Conservation (phyloP, 306 rosid species). For the Glycine latifolia region DNA sequence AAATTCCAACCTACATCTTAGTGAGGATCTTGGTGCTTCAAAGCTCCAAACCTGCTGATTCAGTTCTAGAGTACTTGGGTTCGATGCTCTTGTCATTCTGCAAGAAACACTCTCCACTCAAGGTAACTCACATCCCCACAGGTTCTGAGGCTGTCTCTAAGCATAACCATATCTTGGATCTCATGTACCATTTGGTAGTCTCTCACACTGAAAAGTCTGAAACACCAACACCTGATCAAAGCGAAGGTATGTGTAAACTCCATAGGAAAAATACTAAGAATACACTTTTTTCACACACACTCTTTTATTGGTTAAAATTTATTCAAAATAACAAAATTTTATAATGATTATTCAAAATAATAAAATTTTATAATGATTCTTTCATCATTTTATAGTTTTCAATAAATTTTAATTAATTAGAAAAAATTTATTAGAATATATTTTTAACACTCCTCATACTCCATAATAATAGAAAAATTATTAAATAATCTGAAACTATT, state of each 20-base stretch:
- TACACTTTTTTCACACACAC: too few relatives aligned
- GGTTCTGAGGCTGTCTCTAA: background rate
- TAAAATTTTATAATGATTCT: too few relatives aligned
- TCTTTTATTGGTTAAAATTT: too few relatives aligned
- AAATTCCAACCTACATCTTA: conserved; percentile 37
- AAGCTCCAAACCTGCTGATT: background rate
- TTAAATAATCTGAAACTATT: background rate
- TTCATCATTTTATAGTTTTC: too few relatives aligned
- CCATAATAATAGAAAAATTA: background rate
- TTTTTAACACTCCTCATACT: too few relatives aligned
- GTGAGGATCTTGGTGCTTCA: background rate
- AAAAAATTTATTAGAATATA: too few relatives aligned
- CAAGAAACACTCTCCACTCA: conserved; percentile 11
- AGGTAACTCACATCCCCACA: background rate
- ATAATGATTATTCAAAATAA: too few relatives aligned
- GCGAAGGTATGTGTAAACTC: background rate
- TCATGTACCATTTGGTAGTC: conserved; percentile 42
- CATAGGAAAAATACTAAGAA: too few relatives aligned
- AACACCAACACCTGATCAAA: background rate
- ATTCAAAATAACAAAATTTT: too few relatives aligned
- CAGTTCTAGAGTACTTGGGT: conserved; percentile 16
- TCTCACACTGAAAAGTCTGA: background rate
- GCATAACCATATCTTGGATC: conserved; percentile 47
- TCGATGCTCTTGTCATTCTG: conserved; percentile 43
- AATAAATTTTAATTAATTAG: background rate